Conservation (phyloP, 257 asterid genomes). For the Nicotiana paniculata region DNA sequence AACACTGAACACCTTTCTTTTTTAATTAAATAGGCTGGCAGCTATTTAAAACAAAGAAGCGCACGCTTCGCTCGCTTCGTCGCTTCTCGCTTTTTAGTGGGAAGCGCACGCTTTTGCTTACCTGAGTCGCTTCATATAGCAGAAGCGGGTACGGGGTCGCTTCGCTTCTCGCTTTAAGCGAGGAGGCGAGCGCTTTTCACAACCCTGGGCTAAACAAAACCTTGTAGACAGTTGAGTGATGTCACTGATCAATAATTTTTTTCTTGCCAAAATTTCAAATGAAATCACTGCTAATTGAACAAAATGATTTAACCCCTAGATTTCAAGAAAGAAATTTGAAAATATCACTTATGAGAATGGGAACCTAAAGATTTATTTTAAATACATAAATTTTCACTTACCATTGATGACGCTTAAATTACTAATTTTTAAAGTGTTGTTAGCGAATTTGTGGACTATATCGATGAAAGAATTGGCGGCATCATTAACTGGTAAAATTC, state of each 20-base stretch:
- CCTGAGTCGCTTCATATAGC: too few species aligned
- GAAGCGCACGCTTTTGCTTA: too few species aligned
- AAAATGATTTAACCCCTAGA: neutral
- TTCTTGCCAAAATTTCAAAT: neutral
- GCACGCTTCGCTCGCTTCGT: too few species aligned
- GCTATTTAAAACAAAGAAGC: too few species aligned
- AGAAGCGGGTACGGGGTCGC: too few species aligned
- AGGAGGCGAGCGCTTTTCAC: too few species aligned
- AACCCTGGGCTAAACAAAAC: neutral
- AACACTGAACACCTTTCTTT: too few species aligned
- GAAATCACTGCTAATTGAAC: neutral
- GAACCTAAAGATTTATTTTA: neutral
- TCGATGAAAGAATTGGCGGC: neutral
- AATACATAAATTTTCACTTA: neutral
- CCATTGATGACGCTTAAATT: neutral
- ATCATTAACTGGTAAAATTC: neutral
- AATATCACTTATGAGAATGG: neutral
- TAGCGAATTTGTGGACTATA: neutral
- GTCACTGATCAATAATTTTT: neutral
- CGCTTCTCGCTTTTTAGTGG: too few species aligned
- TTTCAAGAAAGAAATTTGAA: neutral
- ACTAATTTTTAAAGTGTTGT: neutral
- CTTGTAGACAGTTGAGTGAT: neutral
- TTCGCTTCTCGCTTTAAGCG: too few species aligned
- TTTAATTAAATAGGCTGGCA: too few species aligned